phyloP scores from a whole-genome alignment of 768 basidiomycete genomes.

The Agaricus bisporus region DNA sequence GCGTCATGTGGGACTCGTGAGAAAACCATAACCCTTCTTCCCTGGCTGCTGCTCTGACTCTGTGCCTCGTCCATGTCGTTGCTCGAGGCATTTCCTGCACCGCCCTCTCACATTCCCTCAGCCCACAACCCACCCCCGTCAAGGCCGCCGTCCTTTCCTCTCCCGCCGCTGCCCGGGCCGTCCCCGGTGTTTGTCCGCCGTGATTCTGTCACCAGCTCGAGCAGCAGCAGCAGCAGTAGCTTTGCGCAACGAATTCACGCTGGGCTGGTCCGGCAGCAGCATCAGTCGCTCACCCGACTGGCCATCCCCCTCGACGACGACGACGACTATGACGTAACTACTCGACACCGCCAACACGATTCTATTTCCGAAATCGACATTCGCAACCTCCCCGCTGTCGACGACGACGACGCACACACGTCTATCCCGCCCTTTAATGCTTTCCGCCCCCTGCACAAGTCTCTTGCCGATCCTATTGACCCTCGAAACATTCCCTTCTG shows the following conservation, averaged over 20 bases:
- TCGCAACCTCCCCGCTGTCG: conserved; percentile 20
- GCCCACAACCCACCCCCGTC: conserved; percentile 52
- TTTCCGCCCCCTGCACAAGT: conserved; percentile 6
- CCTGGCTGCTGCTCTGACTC: too few relatives aligned
- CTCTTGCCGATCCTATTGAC: conserved; percentile 27
- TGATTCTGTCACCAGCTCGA: conserved; percentile 17
- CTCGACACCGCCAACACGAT: conserved; percentile 22
- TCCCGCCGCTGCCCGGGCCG: conserved; percentile 63
- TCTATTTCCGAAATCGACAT: conserved; percentile 33
- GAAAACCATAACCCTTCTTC: too few relatives aligned
- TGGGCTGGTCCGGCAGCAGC: too few relatives aligned
- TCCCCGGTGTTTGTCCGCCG: conserved; percentile 39
- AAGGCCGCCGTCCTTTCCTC: conserved; percentile 48
- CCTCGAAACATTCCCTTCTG: conserved; percentile 12
- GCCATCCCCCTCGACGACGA: too few relatives aligned
- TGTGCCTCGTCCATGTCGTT: too few relatives aligned
- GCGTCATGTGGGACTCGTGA: too few relatives aligned
- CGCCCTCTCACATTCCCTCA: conserved; percentile 35
- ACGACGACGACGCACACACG: conserved; percentile 7
- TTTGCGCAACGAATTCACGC: background rate
- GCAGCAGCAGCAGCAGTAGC: conserved; percentile 9
- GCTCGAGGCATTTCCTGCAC: conserved; percentile 34
- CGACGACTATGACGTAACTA: conserved; percentile 20
- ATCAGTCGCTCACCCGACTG: too few relatives aligned
- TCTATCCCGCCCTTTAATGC: conserved; percentile 4